Evolutionary conservation across 108 stramenopile species (phyloP), one percentile per base, ranked within the genome.

Genomic region (Asterionellopsis glacialis): DNA sequence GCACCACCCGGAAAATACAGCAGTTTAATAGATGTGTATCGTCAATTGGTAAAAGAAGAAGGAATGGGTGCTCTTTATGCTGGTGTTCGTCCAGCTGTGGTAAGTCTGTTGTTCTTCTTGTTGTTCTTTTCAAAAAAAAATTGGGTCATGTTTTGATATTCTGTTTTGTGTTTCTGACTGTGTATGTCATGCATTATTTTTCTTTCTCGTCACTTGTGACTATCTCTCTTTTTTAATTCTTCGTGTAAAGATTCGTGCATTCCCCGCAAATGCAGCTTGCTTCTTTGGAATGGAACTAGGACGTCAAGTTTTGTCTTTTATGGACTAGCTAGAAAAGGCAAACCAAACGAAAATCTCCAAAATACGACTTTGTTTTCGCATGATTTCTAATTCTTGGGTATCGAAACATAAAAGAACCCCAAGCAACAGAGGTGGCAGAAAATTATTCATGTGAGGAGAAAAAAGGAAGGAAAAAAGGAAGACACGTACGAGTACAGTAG

Each of bases 251-350:
- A 61, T 48, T 47, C 61, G 81, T 45, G 94, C 94, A 12, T 93
- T 95, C 68, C 94, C 94, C 7, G 94, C 94, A 14, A 95, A 93
- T 60, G 91, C 91, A 11, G 88, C 91, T 0, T 93, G 94, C 61
- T 95, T 93, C 81, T 73, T 90, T 40, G 94, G 90, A 11, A 84
- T 91, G 76, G 94, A 95, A 70, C 58, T 95, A 22, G 72, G 80
- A 24, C 73, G 72, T 64, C 84, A 85, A 41, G 53, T 53, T 22
- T 63, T 91, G 49, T 72, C 78, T 21, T 88, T 87, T 51, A 61
- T 87, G 67, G 89, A 87, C 53, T 90, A 75, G 52, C 33, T 5
- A 33, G 5, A 33, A 5, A 33, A 33, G 5, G 7, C 7, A 33
- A 33, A 5, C 7, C 33, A 5, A 2, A 33, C 2, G 33, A 33